Evolutionary conservation across 192 early-diverging fungal genomes (phyloP).

Genomic region (Umbelopsis vinacea): DNA sequence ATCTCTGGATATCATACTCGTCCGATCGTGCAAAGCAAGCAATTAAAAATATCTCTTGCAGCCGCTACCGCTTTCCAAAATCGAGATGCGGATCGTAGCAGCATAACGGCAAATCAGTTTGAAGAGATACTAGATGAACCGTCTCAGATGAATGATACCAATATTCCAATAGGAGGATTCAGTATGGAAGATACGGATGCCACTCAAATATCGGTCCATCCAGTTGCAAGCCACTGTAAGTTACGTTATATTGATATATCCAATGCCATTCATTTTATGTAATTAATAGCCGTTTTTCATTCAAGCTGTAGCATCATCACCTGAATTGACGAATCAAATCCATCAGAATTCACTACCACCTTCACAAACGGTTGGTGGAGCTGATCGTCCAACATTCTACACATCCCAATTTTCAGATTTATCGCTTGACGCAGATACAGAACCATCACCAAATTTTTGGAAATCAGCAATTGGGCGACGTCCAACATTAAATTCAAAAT

Average conservation of each 20-base stretch:
- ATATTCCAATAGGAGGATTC: not conserved
- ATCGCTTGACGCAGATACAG: not conserved
- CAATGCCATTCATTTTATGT: not conserved
- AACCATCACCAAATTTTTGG: not conserved
- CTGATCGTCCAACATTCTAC: not conserved
- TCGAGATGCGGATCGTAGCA: too few relatives aligned
- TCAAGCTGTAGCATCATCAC: not conserved
- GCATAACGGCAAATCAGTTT: not conserved
- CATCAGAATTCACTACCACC: not conserved
- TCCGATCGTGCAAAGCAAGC: too few relatives aligned
- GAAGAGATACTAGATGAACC: not conserved
- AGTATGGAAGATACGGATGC: not conserved
- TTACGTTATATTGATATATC: not conserved
- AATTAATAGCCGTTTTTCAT: not conserved
- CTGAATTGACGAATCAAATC: not conserved
- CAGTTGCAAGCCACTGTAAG: not conserved
- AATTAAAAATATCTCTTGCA: too few relatives aligned
- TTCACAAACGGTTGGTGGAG: not conserved
- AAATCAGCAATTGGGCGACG: not conserved
- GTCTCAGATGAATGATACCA: not conserved
- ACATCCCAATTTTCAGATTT: conserved; percentile 7
- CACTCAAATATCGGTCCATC: not conserved
- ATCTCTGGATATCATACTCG: too few relatives aligned
- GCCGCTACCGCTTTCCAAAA: too few relatives aligned
- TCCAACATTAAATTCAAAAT: not conserved